Percentiles rank a stretch among this genome's conserved stretches.
Conservation (phyloP, 2,329 filamentous ascomycete genomes). For the Colletotrichum lupini region DNA sequence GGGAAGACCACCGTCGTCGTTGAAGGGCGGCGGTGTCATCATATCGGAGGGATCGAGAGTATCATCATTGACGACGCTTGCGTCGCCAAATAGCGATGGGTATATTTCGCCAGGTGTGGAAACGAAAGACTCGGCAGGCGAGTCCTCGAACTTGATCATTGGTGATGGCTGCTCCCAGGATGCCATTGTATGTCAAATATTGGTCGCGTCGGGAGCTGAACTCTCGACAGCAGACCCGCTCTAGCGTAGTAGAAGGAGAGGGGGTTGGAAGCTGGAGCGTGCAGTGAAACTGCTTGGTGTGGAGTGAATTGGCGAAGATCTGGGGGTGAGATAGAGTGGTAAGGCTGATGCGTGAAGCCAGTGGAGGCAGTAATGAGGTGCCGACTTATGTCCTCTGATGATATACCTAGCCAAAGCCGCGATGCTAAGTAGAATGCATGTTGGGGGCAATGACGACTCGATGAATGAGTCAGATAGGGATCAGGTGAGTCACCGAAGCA, state of each 20-base stretch:
- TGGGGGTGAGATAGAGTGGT: constrained; percentile 32
- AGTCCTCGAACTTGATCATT: constrained; percentile 63
- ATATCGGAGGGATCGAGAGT: constrained; percentile 60
- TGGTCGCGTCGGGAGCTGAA: constrained; percentile 19
- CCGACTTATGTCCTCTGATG: constrained; percentile 52
- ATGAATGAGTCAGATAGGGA: constrained; percentile 39
- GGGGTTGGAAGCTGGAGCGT: neutral
- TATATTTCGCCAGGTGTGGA: constrained; percentile 62
- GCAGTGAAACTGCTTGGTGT: neutral
- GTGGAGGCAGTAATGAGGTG: constrained; percentile 41
- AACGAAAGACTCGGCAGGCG: constrained; percentile 65
- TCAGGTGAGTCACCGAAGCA: constrained; percentile 27
- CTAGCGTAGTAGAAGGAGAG: constrained; percentile 29
- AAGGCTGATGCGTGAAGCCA: constrained; percentile 12
- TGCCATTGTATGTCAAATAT: constrained; percentile 49
- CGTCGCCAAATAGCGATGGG: constrained; percentile 57
- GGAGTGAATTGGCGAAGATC: neutral
- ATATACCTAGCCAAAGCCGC: constrained; percentile 26
- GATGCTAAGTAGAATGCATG: constrained; percentile 37
- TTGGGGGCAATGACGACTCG: constrained; percentile 39
- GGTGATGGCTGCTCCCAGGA: constrained; percentile 53
- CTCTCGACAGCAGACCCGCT: neutral
- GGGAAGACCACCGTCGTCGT: constrained; percentile 42
- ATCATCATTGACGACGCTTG: constrained; percentile 41
- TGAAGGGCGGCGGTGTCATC: constrained; percentile 58